Evolutionary conservation across 2,329 filamentous ascomycete genomes (phyloP).

Genomic region (Ophiostoma perfectum): DNA sequence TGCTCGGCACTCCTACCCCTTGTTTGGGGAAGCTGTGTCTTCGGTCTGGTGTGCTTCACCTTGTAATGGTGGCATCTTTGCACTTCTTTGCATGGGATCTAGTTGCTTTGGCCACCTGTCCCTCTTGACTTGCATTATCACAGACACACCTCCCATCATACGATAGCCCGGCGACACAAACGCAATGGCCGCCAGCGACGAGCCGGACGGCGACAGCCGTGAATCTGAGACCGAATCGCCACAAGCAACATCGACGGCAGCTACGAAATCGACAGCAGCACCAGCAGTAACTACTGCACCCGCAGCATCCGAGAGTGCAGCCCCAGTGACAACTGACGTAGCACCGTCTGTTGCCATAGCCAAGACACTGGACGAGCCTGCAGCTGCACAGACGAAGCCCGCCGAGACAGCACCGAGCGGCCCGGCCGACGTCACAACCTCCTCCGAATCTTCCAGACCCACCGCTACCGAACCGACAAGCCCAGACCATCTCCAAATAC

Average conservation of each 20-base stretch:
- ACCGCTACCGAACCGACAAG: background rate
- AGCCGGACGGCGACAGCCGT: constrained; percentile 15
- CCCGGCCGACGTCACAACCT: background rate
- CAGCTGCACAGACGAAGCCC: background rate
- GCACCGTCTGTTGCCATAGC: background rate
- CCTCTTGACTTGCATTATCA: background rate
- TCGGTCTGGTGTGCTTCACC: background rate
- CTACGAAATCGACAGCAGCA: background rate
- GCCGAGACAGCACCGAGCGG: background rate
- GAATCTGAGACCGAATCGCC: background rate
- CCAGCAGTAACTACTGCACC: background rate
- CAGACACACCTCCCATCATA: too few relatives aligned
- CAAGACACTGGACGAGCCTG: background rate
- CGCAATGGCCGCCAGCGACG: constrained; percentile 23
- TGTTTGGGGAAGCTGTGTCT: constrained; percentile 7
- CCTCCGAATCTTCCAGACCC: background rate
- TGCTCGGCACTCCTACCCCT: background rate
- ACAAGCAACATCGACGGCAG: background rate
- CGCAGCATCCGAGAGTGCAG: background rate
- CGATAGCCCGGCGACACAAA: background rate
- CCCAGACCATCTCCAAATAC: background rate
- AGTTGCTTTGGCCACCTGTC: background rate
- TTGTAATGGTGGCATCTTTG: constrained; percentile 11
- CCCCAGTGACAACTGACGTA: constrained; percentile 2
- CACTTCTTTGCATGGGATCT: background rate